Conservation (phyloP, 306 rosid genomes). For the Citrullus amarus region DNA sequence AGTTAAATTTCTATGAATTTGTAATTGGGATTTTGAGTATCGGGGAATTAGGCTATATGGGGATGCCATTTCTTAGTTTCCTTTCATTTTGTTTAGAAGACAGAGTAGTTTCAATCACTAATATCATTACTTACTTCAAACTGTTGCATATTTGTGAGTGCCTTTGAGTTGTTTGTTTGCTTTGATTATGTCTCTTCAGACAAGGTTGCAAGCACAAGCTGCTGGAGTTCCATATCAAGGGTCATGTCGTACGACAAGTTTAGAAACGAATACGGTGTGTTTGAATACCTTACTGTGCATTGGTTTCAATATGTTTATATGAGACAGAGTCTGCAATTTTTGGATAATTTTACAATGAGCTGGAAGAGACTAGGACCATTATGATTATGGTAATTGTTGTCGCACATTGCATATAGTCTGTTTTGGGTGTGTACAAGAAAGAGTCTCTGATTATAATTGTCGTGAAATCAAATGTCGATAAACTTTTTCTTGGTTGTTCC, state of each 20-base stretch:
- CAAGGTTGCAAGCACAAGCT: constrained; percentile 93
- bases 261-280: constrained; percentile 42
- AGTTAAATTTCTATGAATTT: not conserved
- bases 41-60: not conserved
- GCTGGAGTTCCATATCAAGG: constrained; percentile 78
- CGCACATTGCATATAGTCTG: not conserved
- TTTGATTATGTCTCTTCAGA: constrained; percentile 34
- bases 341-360: not conserved
- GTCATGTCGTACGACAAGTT: constrained; percentile 24
- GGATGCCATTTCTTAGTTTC: not conserved
- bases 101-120: not conserved
- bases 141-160: not conserved
- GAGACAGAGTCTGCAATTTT: not conserved
- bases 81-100: not conserved
- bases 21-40: not conserved
- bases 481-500: constrained; percentile 8
- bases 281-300: not conserved
- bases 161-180: not conserved
- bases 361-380: not conserved
- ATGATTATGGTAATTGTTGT: not conserved
- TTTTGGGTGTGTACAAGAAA: not conserved
- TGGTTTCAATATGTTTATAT: not conserved
- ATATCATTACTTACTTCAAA: not conserved
- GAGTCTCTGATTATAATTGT: not conserved
- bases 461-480: not conserved